These are phyloP conservation scores for Tetrahymena elliotti DNA, from an alignment of 73 alveolate species.

Conservation along the genomic window DNA sequence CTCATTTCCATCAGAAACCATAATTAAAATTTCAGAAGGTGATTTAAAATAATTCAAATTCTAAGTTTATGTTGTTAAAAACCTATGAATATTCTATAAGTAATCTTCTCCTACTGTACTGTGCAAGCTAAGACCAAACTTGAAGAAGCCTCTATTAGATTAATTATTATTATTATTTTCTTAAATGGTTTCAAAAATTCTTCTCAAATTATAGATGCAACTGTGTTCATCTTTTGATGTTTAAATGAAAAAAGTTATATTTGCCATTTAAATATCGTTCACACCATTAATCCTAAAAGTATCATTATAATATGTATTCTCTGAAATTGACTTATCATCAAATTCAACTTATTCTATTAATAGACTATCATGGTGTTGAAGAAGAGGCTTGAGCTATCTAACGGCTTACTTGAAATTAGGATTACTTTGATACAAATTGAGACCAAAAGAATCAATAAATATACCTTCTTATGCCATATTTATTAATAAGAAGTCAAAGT, in stretches of 20 bases:
- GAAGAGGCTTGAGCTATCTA: not conserved
- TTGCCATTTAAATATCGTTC: not conserved
- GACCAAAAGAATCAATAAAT: not conserved
- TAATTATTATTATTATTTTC: not conserved
- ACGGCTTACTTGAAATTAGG: not conserved
- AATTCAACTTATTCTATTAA: not conserved
- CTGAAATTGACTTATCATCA: not conserved
- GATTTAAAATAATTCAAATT: not conserved
- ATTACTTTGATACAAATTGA: not conserved
- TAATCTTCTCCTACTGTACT: not conserved
- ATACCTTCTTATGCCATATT: not conserved
- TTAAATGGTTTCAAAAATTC: not conserved
- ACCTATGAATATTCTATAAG: not conserved
- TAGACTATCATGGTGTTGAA: not conserved
- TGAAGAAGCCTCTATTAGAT: not conserved
- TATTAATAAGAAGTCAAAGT: not conserved
- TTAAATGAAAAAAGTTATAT: not conserved
- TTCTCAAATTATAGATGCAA: not conserved
- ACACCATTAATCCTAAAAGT: not conserved
- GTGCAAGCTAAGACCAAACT: not conserved
- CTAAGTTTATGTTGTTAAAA: not conserved
- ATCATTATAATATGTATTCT: not conserved
- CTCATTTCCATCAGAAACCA: not conserved
- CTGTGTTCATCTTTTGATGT: not conserved
- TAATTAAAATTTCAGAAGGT: not conserved